A percentile compares a stretch with the other conserved stretches of the same genome.
Conservation (phyloP, 129 eudicot species). For the Rutidosis leptorrhynchoides region DNA sequence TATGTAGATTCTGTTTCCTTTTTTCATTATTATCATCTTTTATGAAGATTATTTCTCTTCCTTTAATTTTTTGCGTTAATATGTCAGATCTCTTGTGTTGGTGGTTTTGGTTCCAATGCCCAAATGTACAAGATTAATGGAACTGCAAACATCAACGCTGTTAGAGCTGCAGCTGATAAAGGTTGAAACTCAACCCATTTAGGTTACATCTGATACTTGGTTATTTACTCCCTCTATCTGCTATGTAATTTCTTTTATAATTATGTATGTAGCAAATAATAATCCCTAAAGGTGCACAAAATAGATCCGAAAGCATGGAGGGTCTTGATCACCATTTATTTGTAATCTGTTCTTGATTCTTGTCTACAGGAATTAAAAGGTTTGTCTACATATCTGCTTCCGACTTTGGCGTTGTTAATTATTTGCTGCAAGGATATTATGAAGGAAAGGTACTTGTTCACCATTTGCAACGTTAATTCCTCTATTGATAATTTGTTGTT, state of each 20-base stretch:
- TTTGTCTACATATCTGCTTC: slow-evolving; percentile 94
- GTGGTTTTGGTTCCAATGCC: slow-evolving; percentile 91
- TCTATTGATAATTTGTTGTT: neutral
- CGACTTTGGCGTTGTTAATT: slow-evolving; percentile 78
- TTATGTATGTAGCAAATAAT: neutral
- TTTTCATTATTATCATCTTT: too few relatives aligned
- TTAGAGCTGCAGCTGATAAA: slow-evolving; percentile 85
- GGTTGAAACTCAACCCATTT: slow-evolving; percentile 36
- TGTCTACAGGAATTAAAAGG: slow-evolving; percentile 74
- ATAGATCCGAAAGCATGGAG: neutral
- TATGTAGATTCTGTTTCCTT: too few relatives aligned
- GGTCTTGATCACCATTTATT: neutral
- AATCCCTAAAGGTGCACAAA: neutral
- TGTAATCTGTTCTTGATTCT: slow-evolving; percentile 1
- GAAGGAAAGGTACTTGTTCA: slow-evolving; percentile 73
- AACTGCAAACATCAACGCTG: slow-evolving; percentile 96
- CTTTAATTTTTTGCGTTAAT: neutral
- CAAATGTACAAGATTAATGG: slow-evolving; percentile 94
- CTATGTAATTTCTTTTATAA: neutral
- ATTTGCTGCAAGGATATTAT: slow-evolving; percentile 82
- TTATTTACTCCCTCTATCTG: neutral
- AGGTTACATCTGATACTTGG: neutral
- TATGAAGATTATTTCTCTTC: neutral
- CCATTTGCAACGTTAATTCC: neutral
- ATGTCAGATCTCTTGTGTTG: slow-evolving; percentile 92